Evolutionary conservation across 2,329 filamentous ascomycete species (phyloP), one percentile per base, ranked within the genome.

Genomic region (Lecanosticta acicola): DNA sequence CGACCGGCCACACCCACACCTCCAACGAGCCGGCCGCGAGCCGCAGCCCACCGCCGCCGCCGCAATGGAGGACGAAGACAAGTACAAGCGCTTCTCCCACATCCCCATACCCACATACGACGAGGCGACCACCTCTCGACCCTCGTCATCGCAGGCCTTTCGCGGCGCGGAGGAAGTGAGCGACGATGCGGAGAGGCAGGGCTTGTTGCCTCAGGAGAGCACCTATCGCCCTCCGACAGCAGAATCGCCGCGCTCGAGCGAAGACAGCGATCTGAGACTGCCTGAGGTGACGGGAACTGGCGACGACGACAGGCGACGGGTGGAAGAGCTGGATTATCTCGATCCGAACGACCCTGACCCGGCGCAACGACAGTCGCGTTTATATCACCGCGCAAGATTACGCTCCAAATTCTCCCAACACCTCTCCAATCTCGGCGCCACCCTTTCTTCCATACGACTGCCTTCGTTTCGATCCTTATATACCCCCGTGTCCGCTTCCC

Each of bases 321-420:
- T 97, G 71, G 81, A 94, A 62, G 85, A 96, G 76, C 82, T 94
- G 77, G 88, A 94, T 57, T 80, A 94, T 34, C 79, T 88, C 59
- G 88, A 94, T 56, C 64, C 65, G 9, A 50, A 50, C 18, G 47
- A 41, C 26, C 46, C 51, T 13, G 57, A 59, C 40, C 48, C 50
- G 8, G 52, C 47, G 16, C 49, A 55, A 21, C 43, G 54, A 43
- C 52, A 66, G 49, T 54, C 57, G 14, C 51, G 57, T 43, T 39
- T 61, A 48, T 63, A 63, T 41, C 61, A 64, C 39, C 60, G 61
- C 20, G 66, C 70, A 20, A 65, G 67, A 37, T 61, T 78, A 56
- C 65, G 71, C 45, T 66, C 66, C 51, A 71, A 70, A 45, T 73
- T 80, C 55, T 77, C 76, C 29, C 81, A 81, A 59, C 74, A 73